A percentile compares a stretch with the other conserved stretches of the same genome.
phyloP scores from a whole-genome alignment of 805 yeast genomes.

The Candida suzukii region DNA sequence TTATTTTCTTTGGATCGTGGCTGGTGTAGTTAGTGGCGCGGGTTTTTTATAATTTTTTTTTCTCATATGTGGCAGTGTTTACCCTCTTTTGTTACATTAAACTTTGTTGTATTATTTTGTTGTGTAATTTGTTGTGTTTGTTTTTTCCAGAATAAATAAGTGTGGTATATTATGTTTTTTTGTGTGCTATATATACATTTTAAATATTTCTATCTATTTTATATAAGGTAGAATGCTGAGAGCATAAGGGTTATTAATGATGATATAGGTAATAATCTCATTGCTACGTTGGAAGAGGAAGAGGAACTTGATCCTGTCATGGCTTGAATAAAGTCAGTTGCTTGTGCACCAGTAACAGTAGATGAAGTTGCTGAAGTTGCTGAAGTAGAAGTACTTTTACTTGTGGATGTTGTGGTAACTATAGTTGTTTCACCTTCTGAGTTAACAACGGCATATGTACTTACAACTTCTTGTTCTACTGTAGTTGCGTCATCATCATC shows the following conservation, averaged over 20 bases:
- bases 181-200: no score
- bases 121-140: no score
- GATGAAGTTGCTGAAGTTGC: background rate
- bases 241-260: background rate
- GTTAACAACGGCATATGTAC: background rate
- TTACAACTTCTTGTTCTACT: background rate
- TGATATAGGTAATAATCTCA: background rate
- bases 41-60: no score
- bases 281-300: background rate
- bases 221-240: background rate
- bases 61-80: no score
- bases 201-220: no score
- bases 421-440: background rate
- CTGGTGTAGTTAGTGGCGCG: background rate
- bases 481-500: constrained; percentile 1
- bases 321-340: constrained; percentile 1
- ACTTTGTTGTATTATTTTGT: no score
- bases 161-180: background rate
- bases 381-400: background rate
- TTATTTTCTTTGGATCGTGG: background rate
- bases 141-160: no score
- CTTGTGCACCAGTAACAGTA: background rate
- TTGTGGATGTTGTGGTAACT: background rate
- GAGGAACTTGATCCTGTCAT: background rate
- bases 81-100: no score